Conservation (phyloP, 2,329 filamentous ascomycete species). For the Penicillium sp. region DNA sequence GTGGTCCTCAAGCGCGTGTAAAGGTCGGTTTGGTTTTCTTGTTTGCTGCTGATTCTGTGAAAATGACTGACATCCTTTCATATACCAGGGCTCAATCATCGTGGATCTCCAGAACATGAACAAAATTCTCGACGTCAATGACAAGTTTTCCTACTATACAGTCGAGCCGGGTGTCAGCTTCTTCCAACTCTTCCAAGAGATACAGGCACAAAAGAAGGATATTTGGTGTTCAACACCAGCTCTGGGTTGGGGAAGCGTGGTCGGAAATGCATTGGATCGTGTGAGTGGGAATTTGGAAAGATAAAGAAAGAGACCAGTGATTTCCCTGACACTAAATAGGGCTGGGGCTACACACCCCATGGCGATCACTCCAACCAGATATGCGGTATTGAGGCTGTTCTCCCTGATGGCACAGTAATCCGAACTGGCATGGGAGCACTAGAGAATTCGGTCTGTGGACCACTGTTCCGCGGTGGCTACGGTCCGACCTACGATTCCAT, state of each 20-base stretch:
- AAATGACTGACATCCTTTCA: not conserved
- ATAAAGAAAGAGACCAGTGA: not conserved
- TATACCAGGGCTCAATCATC: not conserved
- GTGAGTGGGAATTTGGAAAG: not conserved
- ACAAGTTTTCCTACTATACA: conserved; percentile 29
- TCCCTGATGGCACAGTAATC: conserved; percentile 9
- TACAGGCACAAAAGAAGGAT: conserved; percentile 30
- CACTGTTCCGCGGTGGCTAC: not conserved
- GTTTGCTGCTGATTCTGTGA: not conserved
- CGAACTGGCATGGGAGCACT: conserved; percentile 13
- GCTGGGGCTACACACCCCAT: conserved; percentile 3
- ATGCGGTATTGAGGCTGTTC: conserved; percentile 15
- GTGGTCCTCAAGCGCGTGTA: not conserved
- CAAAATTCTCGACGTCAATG: conserved; percentile 35
- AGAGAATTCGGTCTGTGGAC: not conserved
- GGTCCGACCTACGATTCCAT: conserved; percentile 3
- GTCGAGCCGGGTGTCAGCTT: conserved; percentile 50
- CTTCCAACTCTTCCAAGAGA: conserved; percentile 46
- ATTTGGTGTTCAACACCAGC: conserved; percentile 12
- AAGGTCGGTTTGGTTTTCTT: not conserved
- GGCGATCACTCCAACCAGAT: conserved; percentile 15
- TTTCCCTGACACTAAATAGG: not conserved
- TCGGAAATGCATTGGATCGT: conserved; percentile 6
- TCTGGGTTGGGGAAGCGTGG: conserved; percentile 7
- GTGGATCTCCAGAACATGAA: conserved; percentile 14